These are phyloP conservation scores for Hirsutella minnesotensis DNA, from an alignment of 2,329 filamentous ascomycete species.

Conservation along the genomic window DNA sequence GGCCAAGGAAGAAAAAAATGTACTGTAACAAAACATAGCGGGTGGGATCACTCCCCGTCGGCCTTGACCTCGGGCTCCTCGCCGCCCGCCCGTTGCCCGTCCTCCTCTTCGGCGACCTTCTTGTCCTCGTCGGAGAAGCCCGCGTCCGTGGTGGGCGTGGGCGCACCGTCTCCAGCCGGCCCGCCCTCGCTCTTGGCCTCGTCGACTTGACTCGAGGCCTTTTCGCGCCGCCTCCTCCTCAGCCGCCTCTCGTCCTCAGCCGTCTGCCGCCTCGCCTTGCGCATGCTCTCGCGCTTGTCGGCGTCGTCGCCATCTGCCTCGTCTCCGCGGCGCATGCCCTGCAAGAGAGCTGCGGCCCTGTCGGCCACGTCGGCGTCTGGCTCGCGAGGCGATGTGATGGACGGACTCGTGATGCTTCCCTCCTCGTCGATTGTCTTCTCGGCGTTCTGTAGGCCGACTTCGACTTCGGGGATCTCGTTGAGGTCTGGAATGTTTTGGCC, in stretches of 20 bases:
- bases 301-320: constrained; percentile 39
- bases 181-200: constrained; percentile 13
- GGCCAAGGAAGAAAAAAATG: too few species aligned
- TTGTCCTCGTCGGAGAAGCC: constrained; percentile 4
- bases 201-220: constrained; percentile 28
- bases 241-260: constrained; percentile 67
- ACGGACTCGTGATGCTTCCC: constrained; percentile 39
- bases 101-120: constrained; percentile 4
- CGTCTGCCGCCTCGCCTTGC: constrained; percentile 53
- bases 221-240: constrained; percentile 55
- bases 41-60: constrained; percentile 3
- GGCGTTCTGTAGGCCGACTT: constrained; percentile 23
- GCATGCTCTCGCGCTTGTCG: constrained; percentile 46
- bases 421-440: constrained; percentile 33
- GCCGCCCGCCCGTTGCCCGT: not conserved
- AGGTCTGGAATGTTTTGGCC: constrained; percentile 74
- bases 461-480: constrained; percentile 48
- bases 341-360: constrained; percentile 69
- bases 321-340: constrained; percentile 65
- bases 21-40: too few species aligned
- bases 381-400: constrained; percentile 28
- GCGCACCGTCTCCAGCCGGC: constrained; percentile 6
- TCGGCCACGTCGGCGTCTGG: constrained; percentile 68
- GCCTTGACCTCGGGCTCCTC: constrained; percentile 6
- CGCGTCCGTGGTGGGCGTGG: constrained; percentile 5